phyloP scores from a whole-genome alignment of 179 eudicot species.

The Spinacia oleracea region DNA sequence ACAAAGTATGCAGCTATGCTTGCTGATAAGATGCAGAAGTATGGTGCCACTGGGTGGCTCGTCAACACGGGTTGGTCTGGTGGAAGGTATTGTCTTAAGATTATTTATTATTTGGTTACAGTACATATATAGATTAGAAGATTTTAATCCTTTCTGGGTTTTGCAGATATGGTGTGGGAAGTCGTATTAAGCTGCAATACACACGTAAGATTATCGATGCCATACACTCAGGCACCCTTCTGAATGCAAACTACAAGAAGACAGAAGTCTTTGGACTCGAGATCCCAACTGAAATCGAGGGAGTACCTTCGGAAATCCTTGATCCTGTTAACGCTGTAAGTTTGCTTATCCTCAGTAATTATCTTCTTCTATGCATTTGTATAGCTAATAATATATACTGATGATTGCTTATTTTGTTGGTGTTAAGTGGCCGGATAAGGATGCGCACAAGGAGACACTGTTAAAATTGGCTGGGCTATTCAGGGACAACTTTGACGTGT shows the following conservation, averaged over 20 bases:
- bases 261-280: conserved; percentile 79
- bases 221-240: conserved; percentile 75
- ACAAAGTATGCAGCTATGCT: conserved; percentile 90
- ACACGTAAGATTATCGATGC: conserved; percentile 90
- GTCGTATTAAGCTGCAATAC: conserved; percentile 75
- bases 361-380: neutral
- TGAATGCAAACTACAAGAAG: conserved; percentile 56
- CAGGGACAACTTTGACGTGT: conserved; percentile 81
- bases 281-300: conserved; percentile 68
- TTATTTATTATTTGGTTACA: neutral
- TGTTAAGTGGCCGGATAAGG: conserved; percentile 73
- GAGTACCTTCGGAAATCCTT: conserved; percentile 90
- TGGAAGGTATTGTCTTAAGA: conserved; percentile 58
- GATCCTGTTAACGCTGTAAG: conserved; percentile 85
- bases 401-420: neutral
- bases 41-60: conserved; percentile 92
- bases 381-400: neutral
- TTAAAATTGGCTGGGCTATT: conserved; percentile 73
- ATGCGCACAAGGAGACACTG: conserved; percentile 60
- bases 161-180: conserved; percentile 72
- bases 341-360: neutral
- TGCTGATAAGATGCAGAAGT: conserved; percentile 87
- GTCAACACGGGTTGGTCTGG: conserved; percentile 98
- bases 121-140: neutral
- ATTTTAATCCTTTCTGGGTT: neutral